Conservation (phyloP, 1,284 basidiomycete genomes). For the Leccinum subrobustum region DNA sequence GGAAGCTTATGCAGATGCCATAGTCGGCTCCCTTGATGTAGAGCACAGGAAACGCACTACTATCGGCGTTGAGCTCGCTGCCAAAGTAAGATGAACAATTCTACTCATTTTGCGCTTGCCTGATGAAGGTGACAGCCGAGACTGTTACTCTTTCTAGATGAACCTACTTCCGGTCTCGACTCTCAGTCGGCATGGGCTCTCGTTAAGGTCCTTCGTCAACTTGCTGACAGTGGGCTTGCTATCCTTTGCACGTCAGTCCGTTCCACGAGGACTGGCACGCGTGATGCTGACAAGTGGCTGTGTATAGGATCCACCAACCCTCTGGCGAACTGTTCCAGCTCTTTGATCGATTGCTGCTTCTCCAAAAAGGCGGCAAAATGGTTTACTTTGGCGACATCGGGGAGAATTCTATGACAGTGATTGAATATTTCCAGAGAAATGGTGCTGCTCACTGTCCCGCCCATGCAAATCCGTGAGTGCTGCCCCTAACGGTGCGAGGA, state of each 20-base stretch:
- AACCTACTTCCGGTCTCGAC: no score
- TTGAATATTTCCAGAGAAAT: slow-evolving; percentile 66
- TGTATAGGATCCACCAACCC: slow-evolving; percentile 40
- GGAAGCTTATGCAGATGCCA: no score
- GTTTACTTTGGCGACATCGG: slow-evolving; percentile 80
- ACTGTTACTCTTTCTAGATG: no score
- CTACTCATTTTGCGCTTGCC: no score
- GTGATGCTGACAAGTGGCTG: background rate
- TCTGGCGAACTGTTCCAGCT: slow-evolving; percentile 66
- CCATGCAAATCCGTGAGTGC: slow-evolving; percentile 41
- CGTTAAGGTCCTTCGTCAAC: no score
- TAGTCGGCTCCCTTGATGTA: no score
- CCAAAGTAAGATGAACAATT: no score
- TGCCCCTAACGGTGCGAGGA: background rate
- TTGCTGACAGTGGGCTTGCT: no score
- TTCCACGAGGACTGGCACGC: slow-evolving; percentile 14
- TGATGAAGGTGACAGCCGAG: no score
- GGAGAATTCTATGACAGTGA: slow-evolving; percentile 49
- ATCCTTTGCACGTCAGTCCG: slow-evolving; percentile 56
- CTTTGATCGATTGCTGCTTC: slow-evolving; percentile 62
- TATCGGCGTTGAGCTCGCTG: no score
- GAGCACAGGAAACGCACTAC: no score
- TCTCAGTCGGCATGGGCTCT: no score
- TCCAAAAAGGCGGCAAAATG: slow-evolving; percentile 66
- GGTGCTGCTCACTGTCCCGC: slow-evolving; percentile 48